Percentiles rank a stretch among this genome's conserved stretches.
These are phyloP conservation scores for Astrothelium subdiscretum DNA, from an alignment of 495 filamentous ascomycete species.

Conservation along the genomic window DNA sequence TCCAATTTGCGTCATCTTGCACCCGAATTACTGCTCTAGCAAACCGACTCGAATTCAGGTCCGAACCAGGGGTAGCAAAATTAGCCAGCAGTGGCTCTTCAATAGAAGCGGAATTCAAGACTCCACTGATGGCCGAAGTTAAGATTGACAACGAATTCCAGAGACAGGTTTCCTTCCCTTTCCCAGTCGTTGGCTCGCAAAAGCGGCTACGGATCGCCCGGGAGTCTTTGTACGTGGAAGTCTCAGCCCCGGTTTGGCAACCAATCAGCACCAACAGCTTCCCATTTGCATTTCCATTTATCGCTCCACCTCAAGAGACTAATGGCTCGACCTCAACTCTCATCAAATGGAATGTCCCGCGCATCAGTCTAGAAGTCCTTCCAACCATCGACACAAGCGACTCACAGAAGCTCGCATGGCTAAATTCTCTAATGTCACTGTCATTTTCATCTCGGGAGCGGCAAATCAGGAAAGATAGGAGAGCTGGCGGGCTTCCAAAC, in stretches of 20 bases:
- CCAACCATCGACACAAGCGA: background rate
- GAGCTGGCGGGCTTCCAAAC: background rate
- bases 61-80: background rate
- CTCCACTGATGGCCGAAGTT: background rate
- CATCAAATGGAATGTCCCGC: background rate
- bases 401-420: background rate
- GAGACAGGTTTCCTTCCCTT: background rate
- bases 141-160: background rate
- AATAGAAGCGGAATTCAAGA: background rate
- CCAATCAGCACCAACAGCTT: background rate
- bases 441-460: background rate
- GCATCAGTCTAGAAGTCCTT: background rate
- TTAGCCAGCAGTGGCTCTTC: background rate
- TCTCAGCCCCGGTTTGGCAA: background rate
- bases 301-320: background rate
- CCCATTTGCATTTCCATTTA: background rate
- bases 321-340: background rate
- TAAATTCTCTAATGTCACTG: background rate
- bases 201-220: background rate
- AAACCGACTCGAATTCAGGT: background rate
- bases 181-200: background rate
- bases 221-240: constrained; percentile 2
- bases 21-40: background rate
- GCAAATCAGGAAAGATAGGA: background rate
- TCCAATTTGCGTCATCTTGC: background rate